These are phyloP conservation scores for Diplogelasinospora grovesii DNA, from an alignment of 495 filamentous ascomycete genomes.

Conservation along the genomic window DNA sequence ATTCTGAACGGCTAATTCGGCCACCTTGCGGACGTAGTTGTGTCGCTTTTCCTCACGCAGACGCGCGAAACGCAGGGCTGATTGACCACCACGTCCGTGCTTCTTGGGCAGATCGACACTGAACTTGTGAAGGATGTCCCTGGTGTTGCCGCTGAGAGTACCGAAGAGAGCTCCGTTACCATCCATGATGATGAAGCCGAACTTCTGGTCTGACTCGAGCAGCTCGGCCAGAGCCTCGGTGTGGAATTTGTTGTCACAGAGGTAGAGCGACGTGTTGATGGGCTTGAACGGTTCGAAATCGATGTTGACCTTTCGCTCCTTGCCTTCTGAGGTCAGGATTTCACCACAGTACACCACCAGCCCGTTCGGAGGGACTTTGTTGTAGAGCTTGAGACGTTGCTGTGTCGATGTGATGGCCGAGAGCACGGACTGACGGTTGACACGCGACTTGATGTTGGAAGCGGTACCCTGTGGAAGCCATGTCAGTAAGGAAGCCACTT, in stretches of 20 bases:
- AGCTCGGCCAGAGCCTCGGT: slow-evolving; percentile 95
- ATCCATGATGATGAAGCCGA: slow-evolving; percentile 99
- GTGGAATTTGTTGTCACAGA: slow-evolving; percentile 99
- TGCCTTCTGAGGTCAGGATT: slow-evolving; percentile 98
- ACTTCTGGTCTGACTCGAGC: slow-evolving; percentile 96
- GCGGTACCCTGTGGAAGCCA: slow-evolving; percentile 74
- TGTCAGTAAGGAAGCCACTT: too few relatives aligned
- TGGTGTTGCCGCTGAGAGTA: slow-evolving; percentile 91
- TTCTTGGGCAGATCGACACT: slow-evolving; percentile 97
- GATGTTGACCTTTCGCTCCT: slow-evolving; percentile 98
- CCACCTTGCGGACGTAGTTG: slow-evolving; percentile 98
- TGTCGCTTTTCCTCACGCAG: slow-evolving; percentile 99
- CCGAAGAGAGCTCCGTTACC: slow-evolving; percentile 97
- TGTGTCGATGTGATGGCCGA: slow-evolving; percentile 98
- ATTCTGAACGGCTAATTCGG: slow-evolving; percentile 94
- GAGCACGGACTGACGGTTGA: slow-evolving; percentile 94
- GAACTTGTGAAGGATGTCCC: slow-evolving; percentile 96
- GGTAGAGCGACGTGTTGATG: slow-evolving; percentile 97
- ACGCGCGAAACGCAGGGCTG: slow-evolving; percentile 96
- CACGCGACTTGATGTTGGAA: slow-evolving; percentile 98
- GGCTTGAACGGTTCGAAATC: slow-evolving; percentile 99
- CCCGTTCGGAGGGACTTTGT: slow-evolving; percentile 95
- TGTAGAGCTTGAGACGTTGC: slow-evolving; percentile 97
- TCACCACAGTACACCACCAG: slow-evolving; percentile 98
- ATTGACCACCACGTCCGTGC: slow-evolving; percentile 99